Percentiles rank a stretch among this genome's conserved stretches.
These are phyloP conservation scores for Ophidiomyces ophidiicola DNA, from an alignment of 2,329 filamentous ascomycete species.

Conservation along the genomic window DNA sequence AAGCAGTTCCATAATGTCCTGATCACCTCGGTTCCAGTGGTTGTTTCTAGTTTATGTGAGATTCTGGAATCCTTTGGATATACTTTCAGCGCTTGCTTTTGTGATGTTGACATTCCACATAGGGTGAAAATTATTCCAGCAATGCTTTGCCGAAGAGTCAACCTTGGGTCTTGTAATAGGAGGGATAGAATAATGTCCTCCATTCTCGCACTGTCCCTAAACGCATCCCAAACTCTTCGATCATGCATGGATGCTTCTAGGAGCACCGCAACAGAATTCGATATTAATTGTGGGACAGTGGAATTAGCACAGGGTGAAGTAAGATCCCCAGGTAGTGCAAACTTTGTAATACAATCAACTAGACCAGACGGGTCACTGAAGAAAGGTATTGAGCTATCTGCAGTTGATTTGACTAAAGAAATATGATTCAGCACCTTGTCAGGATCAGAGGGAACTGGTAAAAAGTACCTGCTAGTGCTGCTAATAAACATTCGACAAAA, in stretches of 20 bases:
- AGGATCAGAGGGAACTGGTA: not conserved
- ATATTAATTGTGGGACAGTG: constrained; percentile 28
- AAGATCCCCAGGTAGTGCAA: constrained; percentile 23
- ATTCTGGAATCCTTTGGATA: constrained; percentile 15
- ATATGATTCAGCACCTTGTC: not conserved
- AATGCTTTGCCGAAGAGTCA: constrained; percentile 28
- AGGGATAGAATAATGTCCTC: constrained; percentile 31
- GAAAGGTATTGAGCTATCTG: constrained; percentile 20
- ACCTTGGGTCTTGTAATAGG: constrained; percentile 35
- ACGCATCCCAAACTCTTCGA: constrained; percentile 34
- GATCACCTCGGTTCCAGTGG: constrained; percentile 29
- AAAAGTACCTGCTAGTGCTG: constrained; percentile 43
- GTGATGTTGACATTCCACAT: constrained; percentile 24
- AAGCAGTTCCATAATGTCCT: constrained; percentile 37
- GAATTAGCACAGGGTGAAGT: constrained; percentile 15
- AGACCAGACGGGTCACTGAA: constrained; percentile 28
- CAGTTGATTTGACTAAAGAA: constrained; percentile 19
- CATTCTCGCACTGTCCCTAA: constrained; percentile 29
- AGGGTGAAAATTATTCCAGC: constrained; percentile 30
- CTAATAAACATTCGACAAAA: constrained; percentile 46
- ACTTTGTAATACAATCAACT: constrained; percentile 25
- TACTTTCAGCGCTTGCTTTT: constrained; percentile 21
- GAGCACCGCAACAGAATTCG: constrained; percentile 36
- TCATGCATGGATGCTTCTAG: constrained; percentile 40
- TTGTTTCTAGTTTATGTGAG: constrained; percentile 18